phyloP scores from a whole-genome alignment of 352 stramenopile genomes.

The Globisporangium uncinulatum region DNA sequence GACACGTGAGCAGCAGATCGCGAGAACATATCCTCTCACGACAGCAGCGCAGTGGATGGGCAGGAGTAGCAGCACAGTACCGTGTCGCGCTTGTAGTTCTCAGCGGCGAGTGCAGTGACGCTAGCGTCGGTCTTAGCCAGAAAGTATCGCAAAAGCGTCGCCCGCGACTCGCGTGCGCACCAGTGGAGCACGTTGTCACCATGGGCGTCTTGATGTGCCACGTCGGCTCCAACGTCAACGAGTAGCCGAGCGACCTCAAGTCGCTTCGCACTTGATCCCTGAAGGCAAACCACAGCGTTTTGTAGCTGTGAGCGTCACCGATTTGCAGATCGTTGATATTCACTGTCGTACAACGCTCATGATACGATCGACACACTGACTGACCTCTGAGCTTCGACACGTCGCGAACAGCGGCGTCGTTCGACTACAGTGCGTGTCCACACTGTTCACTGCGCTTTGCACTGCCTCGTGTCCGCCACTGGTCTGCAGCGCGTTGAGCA shows the following conservation, averaged over 20 bases:
- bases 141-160: constrained; percentile 47
- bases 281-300: background rate
- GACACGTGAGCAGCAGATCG: background rate
- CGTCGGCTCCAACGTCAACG: constrained; percentile 34
- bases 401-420: constrained; percentile 55
- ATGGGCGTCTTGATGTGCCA: constrained; percentile 38
- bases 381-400: constrained; percentile 36
- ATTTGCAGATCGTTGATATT: too few relatives aligned
- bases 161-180: constrained; percentile 48
- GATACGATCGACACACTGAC: background rate
- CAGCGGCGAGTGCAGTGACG: constrained; percentile 29
- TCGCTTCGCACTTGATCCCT: constrained; percentile 31
- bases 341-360: background rate
- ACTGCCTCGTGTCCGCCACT: constrained; percentile 25
- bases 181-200: constrained; percentile 68
- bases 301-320: background rate
- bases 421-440: constrained; percentile 45
- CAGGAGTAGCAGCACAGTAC: constrained; percentile 13
- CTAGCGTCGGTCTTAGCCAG: constrained; percentile 53
- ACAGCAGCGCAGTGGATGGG: background rate
- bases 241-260: constrained; percentile 49
- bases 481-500: constrained; percentile 32
- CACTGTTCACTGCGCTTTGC: constrained; percentile 26
- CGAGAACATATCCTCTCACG: background rate
- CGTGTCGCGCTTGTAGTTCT: constrained; percentile 58